Evolutionary conservation across 2,329 filamentous ascomycete genomes (phyloP).

Genomic region (Scopulariopsis brevicaulis): DNA sequence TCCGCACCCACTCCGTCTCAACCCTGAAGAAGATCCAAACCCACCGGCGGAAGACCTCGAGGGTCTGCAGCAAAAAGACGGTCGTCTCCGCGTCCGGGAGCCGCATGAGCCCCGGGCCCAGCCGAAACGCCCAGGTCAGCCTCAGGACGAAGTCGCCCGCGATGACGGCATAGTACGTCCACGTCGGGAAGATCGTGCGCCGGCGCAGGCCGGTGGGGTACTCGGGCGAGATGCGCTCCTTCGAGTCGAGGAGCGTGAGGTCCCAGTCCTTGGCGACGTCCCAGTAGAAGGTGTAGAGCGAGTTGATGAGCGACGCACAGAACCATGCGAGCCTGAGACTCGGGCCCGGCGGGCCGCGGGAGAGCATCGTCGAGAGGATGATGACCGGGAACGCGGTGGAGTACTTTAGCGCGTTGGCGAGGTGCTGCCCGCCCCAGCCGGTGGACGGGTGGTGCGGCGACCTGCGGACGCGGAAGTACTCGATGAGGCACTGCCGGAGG

Average conservation of each 20-base stretch:
- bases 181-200: constrained; percentile 58
- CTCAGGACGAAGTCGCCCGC: constrained; percentile 68
- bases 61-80: constrained; percentile 75
- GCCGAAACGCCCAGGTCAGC: constrained; percentile 85
- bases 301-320: constrained; percentile 67
- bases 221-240: constrained; percentile 46
- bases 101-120: constrained; percentile 71
- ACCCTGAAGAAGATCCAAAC: constrained; percentile 95
- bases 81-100: constrained; percentile 80
- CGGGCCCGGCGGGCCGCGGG: constrained; percentile 27
- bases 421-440: constrained; percentile 74
- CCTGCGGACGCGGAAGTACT: constrained; percentile 62
- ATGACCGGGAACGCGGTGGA: constrained; percentile 90
- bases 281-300: constrained; percentile 96
- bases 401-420: constrained; percentile 93
- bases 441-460: constrained; percentile 40
- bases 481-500: constrained; percentile 81
- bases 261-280: constrained; percentile 97
- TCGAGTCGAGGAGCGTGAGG: constrained; percentile 62
- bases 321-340: constrained; percentile 52
- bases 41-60: constrained; percentile 85
- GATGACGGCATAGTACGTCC: constrained; percentile 76
- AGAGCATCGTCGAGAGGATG: constrained; percentile 64
- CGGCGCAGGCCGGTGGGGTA: constrained; percentile 70
- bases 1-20: constrained; percentile 82